Evolutionary conservation across 192 early-diverging fungal species (phyloP), one percentile per base, ranked within the genome.

Genomic region (Rhizoclosmatium sp.): DNA sequence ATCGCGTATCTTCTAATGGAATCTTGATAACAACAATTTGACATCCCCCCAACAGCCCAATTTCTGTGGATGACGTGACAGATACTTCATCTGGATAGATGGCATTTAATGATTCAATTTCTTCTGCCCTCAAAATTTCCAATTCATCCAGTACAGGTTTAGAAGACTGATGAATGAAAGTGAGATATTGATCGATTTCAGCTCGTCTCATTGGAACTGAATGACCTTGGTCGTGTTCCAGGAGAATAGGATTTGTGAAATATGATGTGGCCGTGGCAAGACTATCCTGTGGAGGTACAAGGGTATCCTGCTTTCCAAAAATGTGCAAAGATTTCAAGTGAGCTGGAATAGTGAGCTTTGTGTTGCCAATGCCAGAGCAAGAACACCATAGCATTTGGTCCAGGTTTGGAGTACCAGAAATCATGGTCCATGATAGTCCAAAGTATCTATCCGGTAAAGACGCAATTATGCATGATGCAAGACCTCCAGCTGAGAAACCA

Each of bases 61-160:
- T 42, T 14, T 51, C 39, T n/a, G 5, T 31, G 4, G 59, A 48
- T 23, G 75, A 76, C 31, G 7, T 4, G 9, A 76, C 16, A 12
- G 46, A 19, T 4, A 67, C 12, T 67, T 80, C 79, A 4, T 80
- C 72, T 4, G 71, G 62, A 45, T 80, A 80, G 14, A 80, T 80
- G 1, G 79, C 79, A 4, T 2, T 14, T 7, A 80, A 39, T 4
- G 79, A 75, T 10, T 74, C 79, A 5, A 74, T 9, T 47, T 80
- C 79, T 3, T 80, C 79, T 14, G 3, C 4, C 47, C 61, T 61
- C 16, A 60, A 4, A 2, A 21, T 10, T 1, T 49, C 49, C 21
- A 47, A 21, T 4, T 62, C 59, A 3, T 51, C 16, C 4, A 19
- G 14, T 21, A 48, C 4, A 46, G 47, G 42, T 10, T 7, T 41